A percentile compares a stretch with the other conserved stretches of the same genome.
Conservation (phyloP, 208 protist genomes). For the Polymyxa betae region DNA sequence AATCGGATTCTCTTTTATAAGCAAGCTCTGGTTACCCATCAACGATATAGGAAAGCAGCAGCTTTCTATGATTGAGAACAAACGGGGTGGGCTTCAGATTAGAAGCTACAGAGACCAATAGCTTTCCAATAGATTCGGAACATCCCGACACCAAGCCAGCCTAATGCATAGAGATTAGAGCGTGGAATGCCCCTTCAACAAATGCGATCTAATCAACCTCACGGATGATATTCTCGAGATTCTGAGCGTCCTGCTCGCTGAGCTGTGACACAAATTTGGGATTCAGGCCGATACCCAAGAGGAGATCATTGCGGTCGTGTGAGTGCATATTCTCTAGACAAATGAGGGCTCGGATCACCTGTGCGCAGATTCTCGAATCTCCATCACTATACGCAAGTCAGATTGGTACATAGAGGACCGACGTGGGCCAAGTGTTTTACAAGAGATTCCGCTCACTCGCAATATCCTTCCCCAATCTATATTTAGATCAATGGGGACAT, state of each 20-base stretch:
- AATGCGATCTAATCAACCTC: background rate
- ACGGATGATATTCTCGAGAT: background rate
- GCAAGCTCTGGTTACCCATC: background rate
- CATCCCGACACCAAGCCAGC: slow-evolving; percentile 1
- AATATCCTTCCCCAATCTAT: too few species aligned
- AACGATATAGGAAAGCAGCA: background rate
- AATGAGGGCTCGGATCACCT: too few species aligned
- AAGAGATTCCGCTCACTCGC: too few species aligned
- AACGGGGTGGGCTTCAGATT: background rate
- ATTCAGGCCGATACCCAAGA: slow-evolving; percentile 24
- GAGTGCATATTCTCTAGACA: too few species aligned
- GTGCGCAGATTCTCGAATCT: too few species aligned
- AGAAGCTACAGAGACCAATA: slow-evolving; percentile 4
- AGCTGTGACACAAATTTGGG: slow-evolving; percentile 7
- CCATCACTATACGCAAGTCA: too few species aligned
- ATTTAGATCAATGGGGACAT: too few species aligned
- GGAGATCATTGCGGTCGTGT: background rate
- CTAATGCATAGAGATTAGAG: background rate
- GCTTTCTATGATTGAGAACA: background rate
- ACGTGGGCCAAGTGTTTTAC: too few species aligned
- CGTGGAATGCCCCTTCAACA: background rate
- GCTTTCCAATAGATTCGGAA: slow-evolving; percentile 23
- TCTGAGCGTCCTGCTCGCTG: background rate
- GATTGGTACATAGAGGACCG: too few species aligned
- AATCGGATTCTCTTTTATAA: background rate